phyloP scores from a whole-genome alignment of 176 grass and related monocot species.

The Oryza punctata region DNA sequence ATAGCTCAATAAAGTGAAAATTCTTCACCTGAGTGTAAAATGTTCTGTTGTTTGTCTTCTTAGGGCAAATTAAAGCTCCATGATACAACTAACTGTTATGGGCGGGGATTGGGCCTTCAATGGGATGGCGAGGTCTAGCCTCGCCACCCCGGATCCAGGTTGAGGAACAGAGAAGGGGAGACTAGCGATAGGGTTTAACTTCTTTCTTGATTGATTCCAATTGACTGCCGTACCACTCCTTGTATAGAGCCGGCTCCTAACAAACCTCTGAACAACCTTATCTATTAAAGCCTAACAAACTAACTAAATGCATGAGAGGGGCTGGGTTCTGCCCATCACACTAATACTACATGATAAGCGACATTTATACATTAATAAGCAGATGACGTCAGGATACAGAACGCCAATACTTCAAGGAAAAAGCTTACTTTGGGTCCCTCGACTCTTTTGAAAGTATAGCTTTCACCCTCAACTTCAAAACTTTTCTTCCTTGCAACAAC shows the following conservation, averaged over 20 bases:
- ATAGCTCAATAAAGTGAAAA: background rate
- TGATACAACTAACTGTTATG: background rate
- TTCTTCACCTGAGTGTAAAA: background rate
- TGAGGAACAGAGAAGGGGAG: too few relatives aligned
- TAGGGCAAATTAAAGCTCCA: background rate
- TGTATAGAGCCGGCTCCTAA: too few relatives aligned
- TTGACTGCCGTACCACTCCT: too few relatives aligned
- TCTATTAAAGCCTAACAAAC: too few relatives aligned
- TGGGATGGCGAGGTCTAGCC: too few relatives aligned
- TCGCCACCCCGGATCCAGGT: too few relatives aligned
- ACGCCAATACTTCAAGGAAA: background rate
- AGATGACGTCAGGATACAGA: background rate
- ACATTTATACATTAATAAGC: background rate
- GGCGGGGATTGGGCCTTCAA: too few relatives aligned
- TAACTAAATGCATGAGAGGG: too few relatives aligned
- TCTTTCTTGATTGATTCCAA: too few relatives aligned
- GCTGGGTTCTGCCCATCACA: background rate
- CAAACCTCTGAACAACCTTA: too few relatives aligned
- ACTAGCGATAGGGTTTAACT: too few relatives aligned
- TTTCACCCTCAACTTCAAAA: background rate
- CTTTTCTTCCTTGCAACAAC: background rate
- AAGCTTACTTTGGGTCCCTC: background rate
- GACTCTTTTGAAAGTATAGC: background rate
- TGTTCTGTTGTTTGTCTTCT: slow-evolving; percentile 3
- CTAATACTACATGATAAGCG: background rate